Conservation (phyloP, 1,139 yeast genomes). For the Diutina scorzettiae region DNA sequence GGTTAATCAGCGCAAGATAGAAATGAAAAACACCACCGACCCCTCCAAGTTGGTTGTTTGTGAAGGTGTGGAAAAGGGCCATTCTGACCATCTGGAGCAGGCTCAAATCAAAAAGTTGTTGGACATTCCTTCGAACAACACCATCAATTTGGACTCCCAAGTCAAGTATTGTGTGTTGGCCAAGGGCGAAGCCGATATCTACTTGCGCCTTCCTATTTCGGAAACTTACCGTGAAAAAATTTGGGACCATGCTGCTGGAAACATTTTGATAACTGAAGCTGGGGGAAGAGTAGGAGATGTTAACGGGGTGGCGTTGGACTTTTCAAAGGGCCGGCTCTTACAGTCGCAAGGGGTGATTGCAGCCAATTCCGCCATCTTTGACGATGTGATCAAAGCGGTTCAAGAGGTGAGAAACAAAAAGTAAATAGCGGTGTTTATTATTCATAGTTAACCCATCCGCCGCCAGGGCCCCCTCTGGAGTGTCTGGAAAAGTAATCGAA, state of each 20-base stretch:
- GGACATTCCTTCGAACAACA: constrained; percentile 32
- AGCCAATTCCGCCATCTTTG: constrained; percentile 54
- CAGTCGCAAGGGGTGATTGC: constrained; percentile 88
- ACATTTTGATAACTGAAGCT: constrained; percentile 72
- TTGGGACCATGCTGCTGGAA: constrained; percentile 99
- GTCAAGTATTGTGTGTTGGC: constrained; percentile 90
- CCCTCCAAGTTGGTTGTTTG: constrained; percentile 55
- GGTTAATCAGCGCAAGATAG: constrained; percentile 23
- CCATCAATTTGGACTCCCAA: constrained; percentile 80
- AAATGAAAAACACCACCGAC: constrained; percentile 30
- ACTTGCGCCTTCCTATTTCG: constrained; percentile 74
- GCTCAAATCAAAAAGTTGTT: constrained; percentile 53
- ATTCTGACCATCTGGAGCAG: constrained; percentile 88
- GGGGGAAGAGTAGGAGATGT: constrained; percentile 90
- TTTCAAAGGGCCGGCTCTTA: constrained; percentile 78
- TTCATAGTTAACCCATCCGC: neutral
- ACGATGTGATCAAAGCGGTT: constrained; percentile 51
- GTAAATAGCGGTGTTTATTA: neutral
- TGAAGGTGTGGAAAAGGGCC: constrained; percentile 96
- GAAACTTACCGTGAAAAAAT: constrained; percentile 78
- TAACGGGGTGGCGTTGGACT: constrained; percentile 59
- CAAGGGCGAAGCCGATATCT: constrained; percentile 85
- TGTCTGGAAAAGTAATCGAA: constrained; percentile 92
- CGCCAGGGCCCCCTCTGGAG: constrained; percentile 20
- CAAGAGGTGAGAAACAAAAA: constrained; percentile 11